Conservation (phyloP, 1,139 yeast genomes). For the Geotrichum restrictum region DNA sequence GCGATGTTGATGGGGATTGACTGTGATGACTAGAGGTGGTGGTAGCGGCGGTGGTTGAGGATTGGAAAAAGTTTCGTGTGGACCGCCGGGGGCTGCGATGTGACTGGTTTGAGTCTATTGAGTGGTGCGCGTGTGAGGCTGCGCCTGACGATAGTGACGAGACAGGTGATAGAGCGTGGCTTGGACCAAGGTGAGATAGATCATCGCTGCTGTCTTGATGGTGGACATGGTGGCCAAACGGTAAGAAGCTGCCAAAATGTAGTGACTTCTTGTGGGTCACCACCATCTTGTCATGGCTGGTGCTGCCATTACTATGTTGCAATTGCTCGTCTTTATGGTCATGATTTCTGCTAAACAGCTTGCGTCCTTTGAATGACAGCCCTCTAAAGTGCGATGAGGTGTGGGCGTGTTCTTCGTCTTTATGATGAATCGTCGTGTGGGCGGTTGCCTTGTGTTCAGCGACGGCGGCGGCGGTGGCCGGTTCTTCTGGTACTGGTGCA, state of each 20-base stretch:
- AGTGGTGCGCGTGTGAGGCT: not conserved
- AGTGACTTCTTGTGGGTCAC: not conserved
- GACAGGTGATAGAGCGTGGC: not conserved
- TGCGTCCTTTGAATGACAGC: constrained; percentile 2
- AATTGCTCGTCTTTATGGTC: not conserved
- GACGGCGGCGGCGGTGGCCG: no score
- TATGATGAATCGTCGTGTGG: no score
- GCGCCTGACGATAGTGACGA: not conserved
- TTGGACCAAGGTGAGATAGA: not conserved
- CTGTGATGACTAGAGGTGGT: not conserved
- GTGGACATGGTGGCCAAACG: not conserved
- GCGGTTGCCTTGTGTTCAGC: no score
- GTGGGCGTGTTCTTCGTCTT: not conserved
- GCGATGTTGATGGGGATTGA: not conserved
- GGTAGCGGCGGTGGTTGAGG: not conserved
- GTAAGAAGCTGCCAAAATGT: not conserved
- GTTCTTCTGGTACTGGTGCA: no score
- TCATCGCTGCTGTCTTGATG: not conserved
- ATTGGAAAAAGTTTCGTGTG: no score
- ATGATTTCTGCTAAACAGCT: not conserved
- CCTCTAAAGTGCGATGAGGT: not conserved
- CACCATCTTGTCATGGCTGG: no score
- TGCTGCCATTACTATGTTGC: not conserved
- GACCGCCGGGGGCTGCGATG: not conserved
- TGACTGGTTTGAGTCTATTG: no score